These are phyloP conservation scores for Aplosporella prunicola DNA, from an alignment of 2,329 filamentous ascomycete species.

Conservation along the genomic window DNA sequence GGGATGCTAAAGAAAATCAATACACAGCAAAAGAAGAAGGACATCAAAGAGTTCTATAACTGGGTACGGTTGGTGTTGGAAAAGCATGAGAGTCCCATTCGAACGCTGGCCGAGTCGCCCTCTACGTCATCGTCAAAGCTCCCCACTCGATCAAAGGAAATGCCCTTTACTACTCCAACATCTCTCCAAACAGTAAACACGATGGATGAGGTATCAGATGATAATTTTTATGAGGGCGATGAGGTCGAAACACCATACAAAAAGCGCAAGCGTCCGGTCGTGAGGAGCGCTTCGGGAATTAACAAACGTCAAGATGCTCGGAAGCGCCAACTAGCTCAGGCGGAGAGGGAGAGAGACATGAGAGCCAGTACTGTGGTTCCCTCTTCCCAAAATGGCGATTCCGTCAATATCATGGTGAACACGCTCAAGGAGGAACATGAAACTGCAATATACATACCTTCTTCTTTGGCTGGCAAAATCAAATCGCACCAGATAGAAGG, in stretches of 20 bases:
- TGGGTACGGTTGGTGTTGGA: background rate
- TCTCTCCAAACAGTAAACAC: too few species aligned
- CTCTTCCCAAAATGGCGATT: too few species aligned
- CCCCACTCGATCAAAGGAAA: too few species aligned
- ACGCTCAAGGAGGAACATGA: constrained; percentile 52
- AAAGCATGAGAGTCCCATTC: background rate
- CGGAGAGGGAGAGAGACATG: constrained; percentile 11
- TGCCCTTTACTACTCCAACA: too few species aligned
- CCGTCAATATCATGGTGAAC: constrained; percentile 59
- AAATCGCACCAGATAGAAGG: constrained; percentile 75
- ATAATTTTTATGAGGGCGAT: too few species aligned
- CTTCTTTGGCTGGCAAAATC: constrained; percentile 54
- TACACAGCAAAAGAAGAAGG: too few species aligned
- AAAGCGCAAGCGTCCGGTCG: constrained; percentile 38
- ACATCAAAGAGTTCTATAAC: constrained; percentile 1
- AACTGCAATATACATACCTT: constrained; percentile 54
- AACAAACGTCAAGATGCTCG: constrained; percentile 46
- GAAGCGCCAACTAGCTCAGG: constrained; percentile 44
- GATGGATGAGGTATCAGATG: too few species aligned
- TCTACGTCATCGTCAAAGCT: too few species aligned
- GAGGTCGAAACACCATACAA: constrained; percentile 31
- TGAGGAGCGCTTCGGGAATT: constrained; percentile 26
- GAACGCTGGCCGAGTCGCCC: too few species aligned
- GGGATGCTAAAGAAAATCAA: too few species aligned
- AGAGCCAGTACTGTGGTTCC: too few species aligned